Evolutionary conservation across 129 eudicot species (phyloP), one percentile per base, ranked within the genome.

Genomic region (Solidago caesia): DNA sequence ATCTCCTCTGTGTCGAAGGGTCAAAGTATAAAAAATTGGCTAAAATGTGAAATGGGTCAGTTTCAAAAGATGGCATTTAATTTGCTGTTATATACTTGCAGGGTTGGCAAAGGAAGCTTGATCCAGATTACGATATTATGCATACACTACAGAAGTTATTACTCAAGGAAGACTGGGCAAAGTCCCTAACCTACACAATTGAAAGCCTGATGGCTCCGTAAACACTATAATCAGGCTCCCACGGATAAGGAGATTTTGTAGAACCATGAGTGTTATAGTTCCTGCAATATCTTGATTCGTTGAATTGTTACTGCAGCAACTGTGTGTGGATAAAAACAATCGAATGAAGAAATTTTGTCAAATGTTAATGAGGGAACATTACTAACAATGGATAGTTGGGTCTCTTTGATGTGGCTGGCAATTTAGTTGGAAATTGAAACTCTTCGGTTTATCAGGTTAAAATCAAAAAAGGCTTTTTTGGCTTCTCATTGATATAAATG

Each of bases 71-170:
- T 27, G 45, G 39, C 26, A 51, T 11, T 16, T 76, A 64, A 61
- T n/a, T 10, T 74, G 48, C 52, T 62, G 21, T 73, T 67, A 6
- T 13, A 33, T 62, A 11, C 21, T 83, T 70, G 69, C 44, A 90
- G 97, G 98, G 98, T 63, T 94, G 98, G 97, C 98, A 94, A 78
- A 71, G 96, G 83, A 94, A 94, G 91, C 92, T 94, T 33, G 96
- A 94, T 79, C 98, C 98, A 5, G 91, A 87, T 72, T 90, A 94
- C 21, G 96, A 94, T 48, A 85, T 94, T 64, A 90, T 94, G 98
- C 84, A 79, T 51, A 94, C 98, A 1, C 80, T 94, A 13, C 97
- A 84, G 80, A 85, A 93, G 0, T 78, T 94, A 84, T 83, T 94
- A 53, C 81, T 94, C 9, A 94, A 87, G 80, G 87, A 84, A 29